Evolutionary conservation across 805 yeast genomes (phyloP).

Genomic region (Metschnikowia continentalis): DNA sequence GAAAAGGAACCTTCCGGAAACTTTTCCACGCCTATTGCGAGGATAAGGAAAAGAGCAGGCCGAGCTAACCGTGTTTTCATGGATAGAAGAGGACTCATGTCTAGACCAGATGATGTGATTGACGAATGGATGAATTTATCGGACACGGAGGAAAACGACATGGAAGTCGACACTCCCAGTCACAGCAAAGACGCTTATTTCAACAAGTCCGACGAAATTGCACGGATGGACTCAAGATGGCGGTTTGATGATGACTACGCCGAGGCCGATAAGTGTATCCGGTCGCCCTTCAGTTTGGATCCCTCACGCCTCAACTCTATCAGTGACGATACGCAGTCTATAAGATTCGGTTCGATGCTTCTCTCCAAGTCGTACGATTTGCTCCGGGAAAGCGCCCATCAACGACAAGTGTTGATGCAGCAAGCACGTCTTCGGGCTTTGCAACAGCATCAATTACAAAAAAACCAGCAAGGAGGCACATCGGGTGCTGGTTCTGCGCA

Average conservation of each 20-base stretch:
- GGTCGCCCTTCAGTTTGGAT: slow-evolving; percentile 60
- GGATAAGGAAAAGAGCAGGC: slow-evolving; percentile 72
- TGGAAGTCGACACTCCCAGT: slow-evolving; percentile 1
- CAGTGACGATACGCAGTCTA: slow-evolving; percentile 80
- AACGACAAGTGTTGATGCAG: slow-evolving; percentile 50
- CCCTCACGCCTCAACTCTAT: slow-evolving; percentile 82
- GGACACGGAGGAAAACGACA: slow-evolving; percentile 24
- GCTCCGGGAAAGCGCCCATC: slow-evolving; percentile 67
- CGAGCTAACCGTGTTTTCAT: slow-evolving; percentile 66
- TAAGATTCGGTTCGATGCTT: slow-evolving; percentile 88
- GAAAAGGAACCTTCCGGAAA: slow-evolving; percentile 21
- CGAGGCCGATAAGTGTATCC: slow-evolving; percentile 32
- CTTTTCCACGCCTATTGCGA: slow-evolving; percentile 49
- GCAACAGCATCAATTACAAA: slow-evolving; percentile 34
- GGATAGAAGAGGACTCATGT: slow-evolving; percentile 62
- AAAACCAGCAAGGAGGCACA: slow-evolving; percentile 5
- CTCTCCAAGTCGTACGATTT: slow-evolving; percentile 82
- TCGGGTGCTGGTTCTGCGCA: not conserved
- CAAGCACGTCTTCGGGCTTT: slow-evolving; percentile 44
- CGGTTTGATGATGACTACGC: slow-evolving; percentile 58
- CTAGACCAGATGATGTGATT: slow-evolving; percentile 30
- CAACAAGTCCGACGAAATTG: slow-evolving; percentile 40
- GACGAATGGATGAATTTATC: slow-evolving; percentile 41
- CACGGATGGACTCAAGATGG: slow-evolving; percentile 60
- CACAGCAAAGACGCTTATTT: slow-evolving; percentile 40